These are phyloP conservation scores for Globisporangium recalcitrans DNA, from an alignment of 352 stramenopile genomes.

Conservation along the genomic window DNA sequence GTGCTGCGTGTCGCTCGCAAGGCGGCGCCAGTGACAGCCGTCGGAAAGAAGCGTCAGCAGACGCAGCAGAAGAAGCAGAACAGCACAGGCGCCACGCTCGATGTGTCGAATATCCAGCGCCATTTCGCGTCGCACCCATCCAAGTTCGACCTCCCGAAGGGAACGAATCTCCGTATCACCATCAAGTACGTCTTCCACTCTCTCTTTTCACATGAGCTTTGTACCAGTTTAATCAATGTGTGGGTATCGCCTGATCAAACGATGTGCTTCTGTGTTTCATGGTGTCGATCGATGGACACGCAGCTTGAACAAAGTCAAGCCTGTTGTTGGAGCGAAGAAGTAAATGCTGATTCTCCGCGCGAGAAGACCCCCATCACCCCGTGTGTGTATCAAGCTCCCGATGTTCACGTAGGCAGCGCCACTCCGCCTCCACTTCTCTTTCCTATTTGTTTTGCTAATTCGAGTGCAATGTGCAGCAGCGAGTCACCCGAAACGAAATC, in stretches of 20 bases:
- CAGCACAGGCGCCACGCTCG: constrained; percentile 26
- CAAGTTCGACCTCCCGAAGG: constrained; percentile 79
- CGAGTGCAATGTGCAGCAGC: constrained; percentile 6
- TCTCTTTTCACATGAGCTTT: not conserved
- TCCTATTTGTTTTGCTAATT: not conserved
- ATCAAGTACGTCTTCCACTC: constrained; percentile 52
- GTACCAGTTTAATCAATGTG: not conserved
- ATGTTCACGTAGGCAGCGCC: constrained; percentile 3
- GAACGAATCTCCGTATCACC: constrained; percentile 73
- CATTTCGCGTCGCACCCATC: constrained; percentile 72
- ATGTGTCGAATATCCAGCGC: constrained; percentile 76
- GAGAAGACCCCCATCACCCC: not conserved
- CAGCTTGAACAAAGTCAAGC: constrained; percentile 69
- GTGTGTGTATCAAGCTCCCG: not conserved
- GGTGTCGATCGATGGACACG: not conserved
- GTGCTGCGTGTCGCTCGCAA: constrained; percentile 25
- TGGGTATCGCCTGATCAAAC: not conserved
- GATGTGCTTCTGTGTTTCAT: not conserved
- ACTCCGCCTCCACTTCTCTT: not conserved
- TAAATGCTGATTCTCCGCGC: constrained; percentile 15
- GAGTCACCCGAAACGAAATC: not conserved
- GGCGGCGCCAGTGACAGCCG: constrained; percentile 19
- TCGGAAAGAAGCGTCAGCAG: constrained; percentile 15
- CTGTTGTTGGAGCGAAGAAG: constrained; percentile 62
- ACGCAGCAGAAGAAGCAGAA: constrained; percentile 22